Evolutionary conservation across 202 grass and related monocot genomes (phyloP).

Genomic region (Hordeum pubiflorum): DNA sequence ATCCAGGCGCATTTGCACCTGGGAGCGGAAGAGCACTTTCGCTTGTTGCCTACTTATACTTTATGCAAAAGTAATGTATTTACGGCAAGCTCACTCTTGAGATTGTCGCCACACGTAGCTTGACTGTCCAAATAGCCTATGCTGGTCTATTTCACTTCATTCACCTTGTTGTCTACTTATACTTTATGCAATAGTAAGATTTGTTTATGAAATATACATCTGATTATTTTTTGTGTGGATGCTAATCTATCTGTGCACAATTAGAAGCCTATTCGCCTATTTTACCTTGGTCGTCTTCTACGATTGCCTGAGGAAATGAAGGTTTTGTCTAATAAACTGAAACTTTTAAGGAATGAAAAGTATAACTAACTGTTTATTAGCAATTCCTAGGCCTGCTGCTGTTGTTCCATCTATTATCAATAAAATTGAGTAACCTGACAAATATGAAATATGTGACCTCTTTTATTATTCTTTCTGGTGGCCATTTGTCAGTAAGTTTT

Average conservation of each 20-base stretch:
- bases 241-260: neutral
- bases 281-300: neutral
- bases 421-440: neutral
- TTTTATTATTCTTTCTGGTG: neutral
- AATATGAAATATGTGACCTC: neutral
- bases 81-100: neutral
- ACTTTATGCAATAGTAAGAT: slow-evolving; percentile 20
- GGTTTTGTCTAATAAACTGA: neutral
- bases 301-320: neutral
- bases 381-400: neutral
- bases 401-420: neutral
- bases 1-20: too few relatives aligned
- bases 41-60: slow-evolving; percentile 13
- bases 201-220: neutral
- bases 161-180: slow-evolving; percentile 2
- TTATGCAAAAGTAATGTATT: neutral
- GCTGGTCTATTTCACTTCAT: slow-evolving; percentile 2
- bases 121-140: neutral
- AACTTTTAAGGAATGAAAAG: neutral
- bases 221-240: neutral
- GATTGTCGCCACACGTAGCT: neutral
- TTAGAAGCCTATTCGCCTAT: neutral
- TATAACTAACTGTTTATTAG: neutral
- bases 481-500: neutral
- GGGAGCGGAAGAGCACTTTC: too few relatives aligned